Conservation (phyloP, 1,284 basidiomycete genomes). For the Butyriboletus appendiculatus region DNA sequence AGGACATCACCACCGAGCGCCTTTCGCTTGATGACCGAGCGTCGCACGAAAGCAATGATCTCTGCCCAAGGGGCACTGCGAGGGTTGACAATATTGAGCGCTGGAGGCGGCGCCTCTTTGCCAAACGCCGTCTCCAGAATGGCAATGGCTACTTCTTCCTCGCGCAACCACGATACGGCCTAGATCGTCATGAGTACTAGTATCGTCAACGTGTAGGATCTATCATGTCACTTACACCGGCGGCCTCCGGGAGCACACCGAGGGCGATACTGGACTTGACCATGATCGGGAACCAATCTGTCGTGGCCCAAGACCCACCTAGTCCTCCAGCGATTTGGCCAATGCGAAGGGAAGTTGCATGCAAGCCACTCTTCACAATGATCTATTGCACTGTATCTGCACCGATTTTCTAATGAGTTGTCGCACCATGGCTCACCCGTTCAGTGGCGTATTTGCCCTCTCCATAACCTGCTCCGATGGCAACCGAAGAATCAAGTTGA, state of each 20-base stretch:
- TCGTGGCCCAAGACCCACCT: constrained; percentile 31
- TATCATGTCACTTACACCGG: constrained; percentile 24
- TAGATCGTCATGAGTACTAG: constrained; percentile 2
- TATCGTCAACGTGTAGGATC: not conserved
- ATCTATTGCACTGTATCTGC: constrained; percentile 13
- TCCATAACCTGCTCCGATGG: constrained; percentile 35
- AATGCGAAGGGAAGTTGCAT: constrained; percentile 28
- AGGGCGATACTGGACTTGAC: constrained; percentile 33
- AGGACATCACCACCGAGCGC: constrained; percentile 6
- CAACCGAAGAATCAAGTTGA: constrained; percentile 21
- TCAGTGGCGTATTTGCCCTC: constrained; percentile 40
- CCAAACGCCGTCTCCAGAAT: constrained; percentile 20
- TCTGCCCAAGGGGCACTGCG: constrained; percentile 16
- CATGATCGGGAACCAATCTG: constrained; percentile 34
- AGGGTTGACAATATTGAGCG: constrained; percentile 30
- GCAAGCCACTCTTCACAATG: constrained; percentile 25
- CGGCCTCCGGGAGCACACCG: constrained; percentile 29
- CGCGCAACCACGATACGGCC: constrained; percentile 27
- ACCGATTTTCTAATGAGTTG: too few species aligned
- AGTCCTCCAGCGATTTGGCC: constrained; percentile 34
- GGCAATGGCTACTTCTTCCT: constrained; percentile 18
- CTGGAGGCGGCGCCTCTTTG: constrained; percentile 9
- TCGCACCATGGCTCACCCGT: constrained; percentile 24
- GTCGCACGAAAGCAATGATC: constrained; percentile 15
- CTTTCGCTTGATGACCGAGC: constrained; percentile 12